Evolutionary conservation across 495 filamentous ascomycete species (phyloP), one percentile per base, ranked within the genome.

Genomic region (Penicillium psychrofluorescens): DNA sequence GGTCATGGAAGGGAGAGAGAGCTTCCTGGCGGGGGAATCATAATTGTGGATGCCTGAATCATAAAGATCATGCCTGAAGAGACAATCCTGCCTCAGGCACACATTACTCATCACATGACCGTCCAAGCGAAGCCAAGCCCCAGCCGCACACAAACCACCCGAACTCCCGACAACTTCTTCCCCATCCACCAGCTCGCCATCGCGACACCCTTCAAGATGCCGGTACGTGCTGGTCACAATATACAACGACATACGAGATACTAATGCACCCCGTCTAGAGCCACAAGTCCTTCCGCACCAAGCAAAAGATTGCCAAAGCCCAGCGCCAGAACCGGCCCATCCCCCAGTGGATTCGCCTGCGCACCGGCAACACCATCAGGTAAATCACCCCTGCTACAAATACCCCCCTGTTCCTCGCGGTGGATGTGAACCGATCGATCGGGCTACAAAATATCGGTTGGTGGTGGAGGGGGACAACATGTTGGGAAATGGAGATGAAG

Each of bases 301-400:
- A 98, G 91, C 86, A 92, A 73, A 98, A 98, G 92, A 92, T 98
- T 78, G 92, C 94, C 64, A 95, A 90, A 80, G 92, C 92, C 65
- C 90, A 95, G 80, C 95, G 94, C 78, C 90, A 95, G 79, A 98
- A 97, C 85, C 80, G 94, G 59, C 92, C 92, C 50, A 96, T 98
- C 71, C 92, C 92, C 51, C 92, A 98, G 81, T 98, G 92, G 92
- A 97, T 98, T 69, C 85, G 92, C 62, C 81, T 98, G 60, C 84
- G 92, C 66, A 98, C 92, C 53, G 85, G 84, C 71, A 98, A 98
- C 80, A 98, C 91, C 76, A 95, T 96, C 74, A 80, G 89, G 90
- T 96, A 83, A 74, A 80, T 68, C 50, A n/a, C 15, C 49, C 47
- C 51, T 44, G 47, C 40, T 46, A 39, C 30, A 47, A 36, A 49